Base-by-base conservation (phyloP, 2,329 filamentous ascomycete genomes). In the Fusarium nurragi region DNA sequence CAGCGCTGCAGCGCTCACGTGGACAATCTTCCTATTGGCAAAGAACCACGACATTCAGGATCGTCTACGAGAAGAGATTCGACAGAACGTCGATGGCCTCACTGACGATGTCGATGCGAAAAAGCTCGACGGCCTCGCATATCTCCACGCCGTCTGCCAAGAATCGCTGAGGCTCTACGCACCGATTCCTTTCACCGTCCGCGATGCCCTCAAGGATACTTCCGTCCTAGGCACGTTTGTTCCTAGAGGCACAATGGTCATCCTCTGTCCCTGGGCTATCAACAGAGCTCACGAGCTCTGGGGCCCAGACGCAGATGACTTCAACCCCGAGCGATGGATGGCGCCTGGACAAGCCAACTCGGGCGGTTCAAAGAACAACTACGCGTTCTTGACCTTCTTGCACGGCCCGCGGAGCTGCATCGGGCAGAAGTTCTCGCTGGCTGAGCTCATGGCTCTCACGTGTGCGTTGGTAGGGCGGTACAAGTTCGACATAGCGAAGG, bases 371-470 rank as follows among this genome's bases (percentile, higher is more conserved):
- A 80, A 81, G 5, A 89, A 82, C 50, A 92, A 92, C 72, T 93
- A 90, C 73, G 83, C 85, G 2, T 88, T 90, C 64, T 73, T 94
- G 77, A 93, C 91, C 0, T 97, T 97, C 76, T 75, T 96, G 40
- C 91, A 96, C 71, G 72, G 73, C 4, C 73, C 73, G 12, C 59
- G 71, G n/a, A 68, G 71, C 12, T 74, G 72, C 26, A 71, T 74
- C 14, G 72, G 71, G 0, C 66, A 58, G 72, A 73, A 73, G 12
- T 60, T 71, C 13, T 51, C 71, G 3, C 8, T 48, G 13, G 63
- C 65, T 6, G 66, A 68, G 11, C 55, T 69, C 9, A 65, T 68
- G 65, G 65, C 65, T 48, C 57, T 68, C 3, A 65, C 61, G 0
- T 64, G 65, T 4, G 65, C 65, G 5, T 47, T 68, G 25, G 57